Evolutionary conservation across 768 basidiomycete genomes (phyloP).

Genomic region (Hypholoma fasciculare): DNA sequence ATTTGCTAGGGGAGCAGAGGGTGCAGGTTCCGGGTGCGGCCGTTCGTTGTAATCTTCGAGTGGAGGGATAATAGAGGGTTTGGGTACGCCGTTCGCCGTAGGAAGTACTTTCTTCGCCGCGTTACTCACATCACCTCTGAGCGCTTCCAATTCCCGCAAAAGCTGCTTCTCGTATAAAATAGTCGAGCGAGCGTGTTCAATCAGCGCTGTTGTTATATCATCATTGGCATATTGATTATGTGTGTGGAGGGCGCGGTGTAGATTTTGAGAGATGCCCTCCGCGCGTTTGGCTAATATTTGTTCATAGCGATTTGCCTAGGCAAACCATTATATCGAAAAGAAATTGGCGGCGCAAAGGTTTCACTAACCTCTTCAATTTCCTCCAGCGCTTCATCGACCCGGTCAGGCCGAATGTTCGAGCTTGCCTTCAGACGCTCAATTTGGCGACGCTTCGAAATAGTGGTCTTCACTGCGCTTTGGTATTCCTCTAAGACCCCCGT

Average conservation of each 20-base stretch:
- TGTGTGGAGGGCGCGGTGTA: conserved; percentile 81
- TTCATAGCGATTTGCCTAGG: conserved; percentile 89
- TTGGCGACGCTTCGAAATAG: conserved; percentile 89
- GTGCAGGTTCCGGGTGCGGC: conserved; percentile 27
- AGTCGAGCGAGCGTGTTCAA: conserved; percentile 91
- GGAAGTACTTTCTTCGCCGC: conserved; percentile 62
- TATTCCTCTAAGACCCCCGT: conserved; percentile 93
- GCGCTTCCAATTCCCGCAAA: conserved; percentile 83
- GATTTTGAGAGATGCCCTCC: conserved; percentile 90
- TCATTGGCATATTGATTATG: conserved; percentile 89
- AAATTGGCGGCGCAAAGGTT: background rate
- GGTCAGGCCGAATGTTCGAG: conserved; percentile 80
- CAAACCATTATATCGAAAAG: conserved; percentile 3
- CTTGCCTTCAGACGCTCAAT: conserved; percentile 89
- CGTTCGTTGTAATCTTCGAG: conserved; percentile 59
- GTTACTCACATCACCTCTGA: conserved; percentile 71
- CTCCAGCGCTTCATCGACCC: conserved; percentile 88
- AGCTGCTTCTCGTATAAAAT: conserved; percentile 92
- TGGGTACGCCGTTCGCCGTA: conserved; percentile 50
- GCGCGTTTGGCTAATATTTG: conserved; percentile 82
- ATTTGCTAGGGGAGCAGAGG: conserved; percentile 31
- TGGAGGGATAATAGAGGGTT: conserved; percentile 60
- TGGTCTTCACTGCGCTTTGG: conserved; percentile 88
- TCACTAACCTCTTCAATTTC: conserved; percentile 84
- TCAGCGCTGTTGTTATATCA: conserved; percentile 85